Evolutionary conservation across 352 stramenopile species (phyloP).

Genomic region (Globisporangium spinosum): DNA sequence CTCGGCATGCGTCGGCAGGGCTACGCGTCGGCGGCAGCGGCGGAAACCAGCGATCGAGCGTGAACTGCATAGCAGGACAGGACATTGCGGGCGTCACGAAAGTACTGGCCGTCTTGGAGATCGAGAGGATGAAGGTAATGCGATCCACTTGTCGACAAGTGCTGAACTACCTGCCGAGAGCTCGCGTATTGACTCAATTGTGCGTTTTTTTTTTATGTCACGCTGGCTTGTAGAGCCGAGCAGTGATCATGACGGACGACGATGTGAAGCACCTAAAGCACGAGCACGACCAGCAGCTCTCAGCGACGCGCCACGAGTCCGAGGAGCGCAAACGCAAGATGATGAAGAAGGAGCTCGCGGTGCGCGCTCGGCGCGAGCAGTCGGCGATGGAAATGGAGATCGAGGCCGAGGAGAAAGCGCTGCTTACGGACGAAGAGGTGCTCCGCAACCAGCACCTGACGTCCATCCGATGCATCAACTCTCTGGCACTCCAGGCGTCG

Average conservation of each 20-base stretch:
- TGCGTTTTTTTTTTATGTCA: too few species aligned
- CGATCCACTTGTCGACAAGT: too few species aligned
- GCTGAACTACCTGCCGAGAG: too few species aligned
- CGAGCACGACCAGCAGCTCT: slow-evolving; percentile 38
- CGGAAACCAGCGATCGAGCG: slow-evolving; percentile 26
- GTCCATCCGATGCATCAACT: slow-evolving; percentile 66
- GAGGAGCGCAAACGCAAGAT: slow-evolving; percentile 70
- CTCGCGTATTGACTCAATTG: too few species aligned
- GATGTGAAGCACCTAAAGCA: slow-evolving; percentile 35
- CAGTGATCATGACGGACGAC: slow-evolving; percentile 56
- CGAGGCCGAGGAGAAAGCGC: slow-evolving; percentile 53
- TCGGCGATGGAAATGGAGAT: slow-evolving; percentile 71
- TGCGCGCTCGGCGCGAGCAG: slow-evolving; percentile 60
- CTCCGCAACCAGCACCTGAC: slow-evolving; percentile 54
- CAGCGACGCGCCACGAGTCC: slow-evolving; percentile 45
- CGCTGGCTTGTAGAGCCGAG: slow-evolving; percentile 26
- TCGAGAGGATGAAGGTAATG: slow-evolving; percentile 49
- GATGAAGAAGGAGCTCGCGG: slow-evolving; percentile 74
- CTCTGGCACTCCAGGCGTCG: slow-evolving; percentile 53
- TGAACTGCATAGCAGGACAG: slow-evolving; percentile 47
- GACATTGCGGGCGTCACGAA: slow-evolving; percentile 53
- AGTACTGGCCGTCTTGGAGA: slow-evolving; percentile 28
- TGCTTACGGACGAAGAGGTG: slow-evolving; percentile 64
- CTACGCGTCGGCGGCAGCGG: slow-evolving; percentile 3
- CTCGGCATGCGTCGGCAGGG: slow-evolving; percentile 12